Evolutionary conservation across 768 basidiomycete genomes (phyloP).

Genomic region (Tylopilus plumbeoviolaceoides): DNA sequence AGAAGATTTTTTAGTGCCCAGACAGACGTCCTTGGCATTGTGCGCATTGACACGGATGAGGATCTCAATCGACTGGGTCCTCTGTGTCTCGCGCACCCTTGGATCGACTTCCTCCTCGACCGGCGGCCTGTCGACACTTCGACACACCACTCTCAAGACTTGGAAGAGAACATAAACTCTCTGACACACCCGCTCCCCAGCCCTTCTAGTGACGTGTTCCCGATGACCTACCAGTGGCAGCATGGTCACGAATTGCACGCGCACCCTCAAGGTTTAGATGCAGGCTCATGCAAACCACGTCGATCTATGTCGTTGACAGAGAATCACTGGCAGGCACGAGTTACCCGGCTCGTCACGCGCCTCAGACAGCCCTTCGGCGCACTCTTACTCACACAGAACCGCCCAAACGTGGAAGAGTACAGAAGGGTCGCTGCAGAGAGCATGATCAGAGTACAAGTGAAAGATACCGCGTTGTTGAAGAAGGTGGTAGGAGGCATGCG

Average conservation of each 20-base stretch:
- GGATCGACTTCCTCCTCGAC: constrained; percentile 11
- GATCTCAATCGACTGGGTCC: background rate
- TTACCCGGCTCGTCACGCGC: background rate
- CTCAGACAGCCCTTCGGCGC: background rate
- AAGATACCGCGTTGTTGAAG: background rate
- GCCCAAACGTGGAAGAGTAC: background rate
- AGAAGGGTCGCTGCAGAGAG: background rate
- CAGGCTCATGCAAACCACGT: too few species aligned
- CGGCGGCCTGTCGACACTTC: too few species aligned
- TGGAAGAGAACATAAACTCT: too few species aligned
- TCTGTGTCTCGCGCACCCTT: constrained; percentile 5
- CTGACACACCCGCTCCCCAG: too few species aligned
- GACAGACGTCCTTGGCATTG: background rate
- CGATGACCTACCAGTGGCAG: too few species aligned
- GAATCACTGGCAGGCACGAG: background rate
- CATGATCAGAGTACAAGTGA: background rate
- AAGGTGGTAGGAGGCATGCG: background rate
- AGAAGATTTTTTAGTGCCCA: background rate
- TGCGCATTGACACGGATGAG: constrained; percentile 3
- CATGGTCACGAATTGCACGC: too few species aligned
- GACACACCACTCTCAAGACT: too few species aligned
- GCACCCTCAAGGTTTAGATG: too few species aligned
- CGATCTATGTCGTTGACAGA: too few species aligned
- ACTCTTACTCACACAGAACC: background rate
- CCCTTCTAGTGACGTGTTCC: too few species aligned